Evolutionary conservation across 805 yeast genomes (phyloP), one percentile per base, ranked within the genome.

Genomic region (Debaryomyces tyrocola): DNA sequence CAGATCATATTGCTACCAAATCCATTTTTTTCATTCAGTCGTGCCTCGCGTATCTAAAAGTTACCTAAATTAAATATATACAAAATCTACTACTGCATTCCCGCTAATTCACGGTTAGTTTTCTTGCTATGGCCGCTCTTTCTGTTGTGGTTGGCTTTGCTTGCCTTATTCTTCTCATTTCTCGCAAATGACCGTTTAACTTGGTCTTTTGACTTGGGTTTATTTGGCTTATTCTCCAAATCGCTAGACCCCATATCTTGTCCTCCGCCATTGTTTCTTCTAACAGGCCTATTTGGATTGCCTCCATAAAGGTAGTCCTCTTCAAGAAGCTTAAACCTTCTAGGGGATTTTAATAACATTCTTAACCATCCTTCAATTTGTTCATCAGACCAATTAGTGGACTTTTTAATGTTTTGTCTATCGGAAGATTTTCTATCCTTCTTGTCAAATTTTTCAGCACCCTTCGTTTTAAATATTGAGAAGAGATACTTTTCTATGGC

Each of bases 291-390:
- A 46, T 57, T 56, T 17, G 56, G 51, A 27, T 57, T 53, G 20
- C 60, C 59, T n/a, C 56, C 52, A 47, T 49, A 75, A 70, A 81
- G 69, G 54, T 70, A 83, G 51, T 77, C 77, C 43, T 83, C 85
- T 56, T 87, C 95, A 46, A 87, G 60, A 2, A 80, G 48, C 54
- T 78, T 77, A 52, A 79, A 84, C 46, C 87, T 73, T 37, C 73
- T 72, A 0, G 94, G 90, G 37, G 83, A 79, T 55, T 79, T 79
- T 43, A 80, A 75, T 15, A 90, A 60, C 85, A 87, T 85, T 46
- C 86, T 69, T 1, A 85, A 85, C 97, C 97, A 92, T 0, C 96
- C 96, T 72, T 91, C 97, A 40, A 92, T 81, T 61, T 89, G 96
- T 58, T 90, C 96, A 63, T 90, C 91, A 0, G 90, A 73, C 96